Percentiles rank a stretch among this genome's conserved stretches.
Evolutionary conservation across 2,329 filamentous ascomycete genomes (phyloP).

Genomic region (Amylocarpus encephaloides): DNA sequence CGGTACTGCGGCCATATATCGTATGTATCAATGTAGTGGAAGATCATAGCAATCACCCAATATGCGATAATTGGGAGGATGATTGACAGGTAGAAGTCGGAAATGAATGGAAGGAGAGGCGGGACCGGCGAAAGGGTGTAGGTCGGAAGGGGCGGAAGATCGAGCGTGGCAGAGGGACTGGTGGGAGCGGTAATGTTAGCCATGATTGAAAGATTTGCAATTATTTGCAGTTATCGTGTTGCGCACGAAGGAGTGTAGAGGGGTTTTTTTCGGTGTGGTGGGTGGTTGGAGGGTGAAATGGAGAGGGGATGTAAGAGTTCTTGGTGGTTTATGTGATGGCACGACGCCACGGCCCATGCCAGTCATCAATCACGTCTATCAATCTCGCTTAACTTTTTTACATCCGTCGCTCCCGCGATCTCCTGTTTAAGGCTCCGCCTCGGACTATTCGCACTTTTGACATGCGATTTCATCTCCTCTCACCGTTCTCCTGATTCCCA

Average conservation of each 20-base stretch:
- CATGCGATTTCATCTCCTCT: too few relatives aligned
- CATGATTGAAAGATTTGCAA: slow-evolving; percentile 28
- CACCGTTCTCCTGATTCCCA: too few relatives aligned
- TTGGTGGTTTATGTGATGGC: background rate
- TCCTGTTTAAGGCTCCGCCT: slow-evolving; percentile 1
- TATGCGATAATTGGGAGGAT: slow-evolving; percentile 76
- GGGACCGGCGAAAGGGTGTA: slow-evolving; percentile 67
- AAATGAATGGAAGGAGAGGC: slow-evolving; percentile 68
- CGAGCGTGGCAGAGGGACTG: slow-evolving; percentile 38
- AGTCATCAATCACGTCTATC: slow-evolving; percentile 11
- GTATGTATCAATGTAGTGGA: slow-evolving; percentile 73
- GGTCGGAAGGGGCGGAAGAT: slow-evolving; percentile 77
- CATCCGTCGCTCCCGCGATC: slow-evolving; percentile 16
- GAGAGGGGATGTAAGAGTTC: slow-evolving; percentile 3
- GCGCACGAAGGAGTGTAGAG: slow-evolving; percentile 28
- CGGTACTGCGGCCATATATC: slow-evolving; percentile 88
- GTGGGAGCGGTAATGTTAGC: slow-evolving; percentile 39
- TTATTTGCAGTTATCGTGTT: slow-evolving; percentile 29
- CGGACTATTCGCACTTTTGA: background rate
- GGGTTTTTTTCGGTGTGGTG: background rate
- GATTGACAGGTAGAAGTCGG: slow-evolving; percentile 74
- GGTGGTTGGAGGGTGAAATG: background rate
- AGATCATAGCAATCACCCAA: slow-evolving; percentile 79
- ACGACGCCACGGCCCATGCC: slow-evolving; percentile 8
- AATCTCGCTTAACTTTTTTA: slow-evolving; percentile 25